Base-by-base conservation (phyloP, 768 basidiomycete species). In the Russula griseocarnosa region DNA sequence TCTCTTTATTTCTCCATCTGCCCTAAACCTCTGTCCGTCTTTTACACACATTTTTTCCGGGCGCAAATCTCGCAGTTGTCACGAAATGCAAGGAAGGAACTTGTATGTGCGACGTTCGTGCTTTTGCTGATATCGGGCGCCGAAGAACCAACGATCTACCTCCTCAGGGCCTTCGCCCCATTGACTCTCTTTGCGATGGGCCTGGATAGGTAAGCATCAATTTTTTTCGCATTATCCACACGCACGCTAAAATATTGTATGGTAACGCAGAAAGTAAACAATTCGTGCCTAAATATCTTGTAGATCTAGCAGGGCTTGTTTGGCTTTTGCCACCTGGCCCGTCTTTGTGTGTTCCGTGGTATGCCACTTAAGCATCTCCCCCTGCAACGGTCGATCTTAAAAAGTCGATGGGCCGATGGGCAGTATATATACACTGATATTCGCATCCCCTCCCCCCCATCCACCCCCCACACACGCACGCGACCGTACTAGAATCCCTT, bases 261-360 rank as follows among this genome's bases (percentile, higher is more conserved):
- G 14, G 8, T 6, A 54, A 32, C 3, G 6, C 53, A 14, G n/a
- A n/a, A 52, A n/a, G 58, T 62, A 68, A 68, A 68, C 67, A 68
- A 59, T 68, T 30, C 58, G 61, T 63, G 62, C 62, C 67, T 68
- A 68, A 68, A 63, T 55, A 58, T 61, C 46, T 22, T 47, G 44
- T 50, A 52, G 61, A 57, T 53, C 46, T 46, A 54, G 56, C 52
- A 44, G 54, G 58, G 50, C 62, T 62, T 68, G 56, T 63, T 67
- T 61, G 62, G 46, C 46, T 30, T 47, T 18, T 52, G 59, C 55
- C 47, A 49, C 46, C 54, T 38, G 46, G 44, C 42, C 44, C 26
- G n/a, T 47, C 59, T 63, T 59, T 44, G n/a, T 44, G 28, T 20
- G 55, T 58, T 53, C 60, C 54, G 65, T 67, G 46, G 60, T 24